Base-by-base conservation (phyloP, 2,329 filamentous ascomycete species). In the Hypoxylon sp. region DNA sequence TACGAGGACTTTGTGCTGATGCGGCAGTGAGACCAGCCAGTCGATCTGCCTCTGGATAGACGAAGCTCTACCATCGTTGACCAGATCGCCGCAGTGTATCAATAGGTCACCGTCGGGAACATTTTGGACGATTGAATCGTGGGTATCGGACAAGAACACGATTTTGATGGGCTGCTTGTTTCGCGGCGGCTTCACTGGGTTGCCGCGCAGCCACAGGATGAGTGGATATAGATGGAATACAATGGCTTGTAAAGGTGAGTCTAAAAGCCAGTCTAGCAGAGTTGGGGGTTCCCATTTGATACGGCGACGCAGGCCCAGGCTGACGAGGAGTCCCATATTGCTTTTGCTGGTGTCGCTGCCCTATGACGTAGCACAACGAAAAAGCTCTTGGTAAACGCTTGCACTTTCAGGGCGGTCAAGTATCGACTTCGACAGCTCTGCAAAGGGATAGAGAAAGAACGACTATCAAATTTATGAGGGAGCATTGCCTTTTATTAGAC, bases 61-160 rank as follows among this genome's bases (percentile, higher is more conserved):
- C 11, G 83, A 82, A 0, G 88, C 85, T 7, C 89, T 91, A 41
- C 95, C 95, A 21, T 83, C 82, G 72, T 93, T 90, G 59, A 90
- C 91, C 74, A 97, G 84, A 80, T 98, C 95, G 38, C 95, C 95
- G 1, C 93, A 92, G 77, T 98, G 95, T 73, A 98, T 91, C 52
- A 98, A 87, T 21, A 98, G 84, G 78, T 98, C 94, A 61, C 94
- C 94, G 9, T 86, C 80, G 0, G 94, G 93, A 0, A 97, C 84
- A n/a, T 83, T 73, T 17, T 79, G 73, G 6, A 88, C 81, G 9
- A 84, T 84, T 45, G 86, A 84, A 65, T 88, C 89, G 81, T 98
- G 95, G 0, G 95, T 98, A 80, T 98, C 95, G 9, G 93, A 95
- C 70, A 98, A 89, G 80, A 93, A 97, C 69, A 98, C 92, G 25